Percentiles rank a stretch among this genome's conserved stretches.
These are phyloP conservation scores for Blastobotrys persicus DNA, from an alignment of 1,139 yeast species.

Conservation along the genomic window DNA sequence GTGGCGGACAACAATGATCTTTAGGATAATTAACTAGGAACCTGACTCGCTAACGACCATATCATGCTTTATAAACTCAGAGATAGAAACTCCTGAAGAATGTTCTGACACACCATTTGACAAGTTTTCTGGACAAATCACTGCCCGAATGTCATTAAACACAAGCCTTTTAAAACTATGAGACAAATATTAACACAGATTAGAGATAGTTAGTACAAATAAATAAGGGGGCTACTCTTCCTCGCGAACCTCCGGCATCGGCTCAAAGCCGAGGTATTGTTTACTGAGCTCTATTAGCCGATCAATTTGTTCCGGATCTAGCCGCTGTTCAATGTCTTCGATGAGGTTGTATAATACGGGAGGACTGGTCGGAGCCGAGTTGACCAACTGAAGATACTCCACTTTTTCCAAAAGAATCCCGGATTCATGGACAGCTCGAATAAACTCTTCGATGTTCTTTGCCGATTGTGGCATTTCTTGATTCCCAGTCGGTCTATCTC, in stretches of 20 bases:
- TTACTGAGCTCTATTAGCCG: constrained; percentile 20
- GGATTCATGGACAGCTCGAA: constrained; percentile 48
- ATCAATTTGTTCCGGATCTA: constrained; percentile 53
- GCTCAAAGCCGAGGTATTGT: constrained; percentile 25
- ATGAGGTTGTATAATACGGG: constrained; percentile 76
- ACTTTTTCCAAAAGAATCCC: constrained; percentile 66
- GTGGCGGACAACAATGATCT: too few species aligned
- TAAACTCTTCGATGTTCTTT: constrained; percentile 51
- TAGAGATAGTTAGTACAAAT: constrained; percentile 7
- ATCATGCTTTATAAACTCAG: too few species aligned
- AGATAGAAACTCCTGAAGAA: too few species aligned
- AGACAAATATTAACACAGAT: too few species aligned
- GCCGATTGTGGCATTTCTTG: constrained; percentile 40
- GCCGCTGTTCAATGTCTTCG: constrained; percentile 89
- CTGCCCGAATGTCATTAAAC: too few species aligned
- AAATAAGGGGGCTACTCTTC: constrained; percentile 20
- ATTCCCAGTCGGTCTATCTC: constrained; percentile 46
- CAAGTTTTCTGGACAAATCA: too few species aligned
- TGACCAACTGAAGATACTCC: constrained; percentile 81
- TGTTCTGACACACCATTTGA: too few species aligned
- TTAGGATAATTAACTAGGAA: too few species aligned
- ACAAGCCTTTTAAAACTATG: too few species aligned
- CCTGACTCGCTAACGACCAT: too few species aligned
- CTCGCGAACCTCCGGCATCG: constrained; percentile 23
- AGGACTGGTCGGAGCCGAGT: constrained; percentile 73